Conservation (phyloP, 805 yeast species). For the Candida ovalis region DNA sequence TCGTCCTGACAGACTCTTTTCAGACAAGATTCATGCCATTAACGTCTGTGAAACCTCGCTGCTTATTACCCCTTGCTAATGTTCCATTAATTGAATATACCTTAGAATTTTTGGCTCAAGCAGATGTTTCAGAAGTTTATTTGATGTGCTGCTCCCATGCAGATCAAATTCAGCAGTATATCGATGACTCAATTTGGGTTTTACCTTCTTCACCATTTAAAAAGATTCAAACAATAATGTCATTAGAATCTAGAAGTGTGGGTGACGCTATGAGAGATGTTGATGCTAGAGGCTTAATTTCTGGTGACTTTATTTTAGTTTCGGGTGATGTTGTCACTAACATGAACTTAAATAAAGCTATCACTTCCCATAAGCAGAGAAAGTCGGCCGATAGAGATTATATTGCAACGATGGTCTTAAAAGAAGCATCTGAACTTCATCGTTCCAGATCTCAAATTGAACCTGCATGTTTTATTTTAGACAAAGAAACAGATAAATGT, state of each 20-base stretch:
- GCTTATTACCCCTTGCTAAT: conserved; percentile 87
- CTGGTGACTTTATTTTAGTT: conserved; percentile 84
- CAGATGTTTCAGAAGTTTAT: conserved; percentile 86
- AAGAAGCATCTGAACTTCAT: conserved; percentile 80
- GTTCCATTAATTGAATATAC: conserved; percentile 95
- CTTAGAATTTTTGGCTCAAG: conserved; percentile 85
- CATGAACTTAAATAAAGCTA: conserved; percentile 69
- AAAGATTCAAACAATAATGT: conserved; percentile 69
- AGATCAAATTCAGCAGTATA: conserved; percentile 78
- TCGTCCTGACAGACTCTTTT: conserved; percentile 90
- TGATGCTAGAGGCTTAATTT: conserved; percentile 84
- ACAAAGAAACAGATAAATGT: conserved; percentile 69
- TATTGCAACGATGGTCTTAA: conserved; percentile 89
- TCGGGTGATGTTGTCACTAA: conserved; percentile 97
- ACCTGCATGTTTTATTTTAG: conserved; percentile 82
- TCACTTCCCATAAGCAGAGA: conserved; percentile 69
- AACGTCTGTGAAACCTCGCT: conserved; percentile 81
- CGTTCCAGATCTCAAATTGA: conserved; percentile 77
- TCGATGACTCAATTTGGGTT: conserved; percentile 70
- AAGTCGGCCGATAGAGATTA: conserved; percentile 80
- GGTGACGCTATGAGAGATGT: conserved; percentile 98
- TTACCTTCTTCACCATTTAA: conserved; percentile 73
- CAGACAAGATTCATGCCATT: conserved; percentile 92
- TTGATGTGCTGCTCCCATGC: conserved; percentile 90
- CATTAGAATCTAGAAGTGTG: conserved; percentile 84